Conservation (phyloP, 1,284 basidiomycete species). For the Agaricales sp. region DNA sequence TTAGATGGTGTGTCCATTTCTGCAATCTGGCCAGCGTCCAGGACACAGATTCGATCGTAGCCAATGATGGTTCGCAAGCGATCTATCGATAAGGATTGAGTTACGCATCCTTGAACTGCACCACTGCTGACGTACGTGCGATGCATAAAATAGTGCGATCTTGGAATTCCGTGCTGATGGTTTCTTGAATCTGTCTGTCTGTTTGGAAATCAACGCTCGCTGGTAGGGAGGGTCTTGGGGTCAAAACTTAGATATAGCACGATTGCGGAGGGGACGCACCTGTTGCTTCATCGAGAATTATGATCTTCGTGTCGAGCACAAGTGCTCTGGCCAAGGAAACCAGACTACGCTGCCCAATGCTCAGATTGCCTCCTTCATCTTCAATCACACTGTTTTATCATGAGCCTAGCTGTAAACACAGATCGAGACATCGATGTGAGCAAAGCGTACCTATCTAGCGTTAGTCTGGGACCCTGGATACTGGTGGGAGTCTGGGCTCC, state of each 20-base stretch:
- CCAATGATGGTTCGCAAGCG: conserved; percentile 68
- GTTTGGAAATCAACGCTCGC: conserved; percentile 79
- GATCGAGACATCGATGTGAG: background rate
- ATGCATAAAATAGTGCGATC: conserved; percentile 77
- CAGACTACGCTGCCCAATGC: conserved; percentile 66
- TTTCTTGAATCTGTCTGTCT: conserved; percentile 77
- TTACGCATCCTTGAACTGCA: background rate
- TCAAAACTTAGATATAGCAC: conserved; percentile 7
- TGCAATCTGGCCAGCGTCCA: conserved; percentile 59
- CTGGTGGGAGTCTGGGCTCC: background rate
- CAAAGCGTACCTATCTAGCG: background rate
- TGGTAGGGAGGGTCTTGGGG: conserved; percentile 12
- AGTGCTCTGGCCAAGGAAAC: conserved; percentile 77
- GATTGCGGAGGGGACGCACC: conserved; percentile 17
- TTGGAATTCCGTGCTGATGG: conserved; percentile 75
- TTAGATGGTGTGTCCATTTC: conserved; percentile 57
- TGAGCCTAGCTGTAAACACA: background rate
- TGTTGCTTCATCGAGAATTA: conserved; percentile 74
- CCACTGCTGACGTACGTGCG: conserved; percentile 44
- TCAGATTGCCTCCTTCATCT: conserved; percentile 79
- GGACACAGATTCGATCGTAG: conserved; percentile 69
- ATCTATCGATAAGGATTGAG: conserved; percentile 26
- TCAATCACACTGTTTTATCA: conserved; percentile 52
- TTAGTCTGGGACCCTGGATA: background rate
- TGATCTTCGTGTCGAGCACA: conserved; percentile 67